Evolutionary conservation across 108 stramenopile species (phyloP).

Genomic region (Fragilaria crotonensis): DNA sequence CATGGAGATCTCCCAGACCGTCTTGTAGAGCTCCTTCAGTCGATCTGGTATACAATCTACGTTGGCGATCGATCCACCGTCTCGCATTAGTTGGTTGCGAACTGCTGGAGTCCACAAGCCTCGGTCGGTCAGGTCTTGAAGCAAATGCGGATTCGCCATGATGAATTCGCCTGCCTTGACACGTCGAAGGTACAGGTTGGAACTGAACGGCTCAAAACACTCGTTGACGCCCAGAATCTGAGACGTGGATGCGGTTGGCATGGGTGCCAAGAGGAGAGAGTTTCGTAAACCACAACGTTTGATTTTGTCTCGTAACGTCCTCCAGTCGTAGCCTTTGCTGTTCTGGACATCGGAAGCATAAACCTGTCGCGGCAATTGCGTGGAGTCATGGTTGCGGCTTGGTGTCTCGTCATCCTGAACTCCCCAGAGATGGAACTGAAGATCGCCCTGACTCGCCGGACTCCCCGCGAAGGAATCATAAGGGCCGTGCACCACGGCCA

Average conservation of each 20-base stretch:
- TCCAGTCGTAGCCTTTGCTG: slow-evolving; percentile 83
- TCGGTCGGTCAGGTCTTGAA: slow-evolving; percentile 89
- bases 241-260: slow-evolving; percentile 98
- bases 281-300: slow-evolving; percentile 79
- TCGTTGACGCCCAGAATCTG: slow-evolving; percentile 98
- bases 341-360: slow-evolving; percentile 10
- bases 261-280: slow-evolving; percentile 93
- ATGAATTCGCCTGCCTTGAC: slow-evolving; percentile 98
- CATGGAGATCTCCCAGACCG: slow-evolving; percentile 98
- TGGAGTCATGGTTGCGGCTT: slow-evolving; percentile 17
- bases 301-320: slow-evolving; percentile 61
- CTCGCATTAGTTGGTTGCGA: slow-evolving; percentile 91
- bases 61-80: slow-evolving; percentile 85
- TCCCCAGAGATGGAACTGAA: slow-evolving; percentile 95
- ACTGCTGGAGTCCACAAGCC: slow-evolving; percentile 91
- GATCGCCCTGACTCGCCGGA: slow-evolving; percentile 84
- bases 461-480: slow-evolving; percentile 88
- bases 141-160: slow-evolving; percentile 92
- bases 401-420: slow-evolving; percentile 49
- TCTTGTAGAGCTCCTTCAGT: slow-evolving; percentile 93
- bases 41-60: slow-evolving; percentile 68
- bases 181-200: slow-evolving; percentile 92
- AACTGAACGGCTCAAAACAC: slow-evolving; percentile 95
- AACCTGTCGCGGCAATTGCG: slow-evolving; percentile 16
- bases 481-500: slow-evolving; percentile 77